Conservation (phyloP, 1,284 basidiomycete species). For the Cystobasidium sp. region DNA sequence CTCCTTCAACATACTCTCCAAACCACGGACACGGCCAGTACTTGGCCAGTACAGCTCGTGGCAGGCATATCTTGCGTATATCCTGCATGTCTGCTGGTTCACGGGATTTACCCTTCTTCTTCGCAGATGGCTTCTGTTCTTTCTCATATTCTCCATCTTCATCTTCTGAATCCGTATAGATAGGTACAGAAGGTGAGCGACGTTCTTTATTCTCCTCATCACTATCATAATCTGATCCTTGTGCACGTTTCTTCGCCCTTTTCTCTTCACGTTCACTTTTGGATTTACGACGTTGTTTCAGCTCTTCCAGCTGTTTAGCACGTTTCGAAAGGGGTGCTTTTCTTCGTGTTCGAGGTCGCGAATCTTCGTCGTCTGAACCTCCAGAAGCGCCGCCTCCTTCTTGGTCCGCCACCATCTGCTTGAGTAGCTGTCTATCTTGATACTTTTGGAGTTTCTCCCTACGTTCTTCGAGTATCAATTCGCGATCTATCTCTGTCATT, state of each 20-base stretch:
- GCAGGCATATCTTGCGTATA: slow-evolving; percentile 22
- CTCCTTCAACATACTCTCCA: slow-evolving; percentile 31
- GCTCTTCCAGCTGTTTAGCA: slow-evolving; percentile 39
- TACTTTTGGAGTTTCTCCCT: slow-evolving; percentile 31
- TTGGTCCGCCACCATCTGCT: slow-evolving; percentile 38
- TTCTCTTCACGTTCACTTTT: slow-evolving; percentile 40
- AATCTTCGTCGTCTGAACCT: slow-evolving; percentile 5
- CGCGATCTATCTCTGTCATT: slow-evolving; percentile 43
- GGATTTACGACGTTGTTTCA: slow-evolving; percentile 40
- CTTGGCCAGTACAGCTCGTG: slow-evolving; percentile 22
- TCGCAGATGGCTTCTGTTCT: slow-evolving; percentile 18
- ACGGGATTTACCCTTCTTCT: slow-evolving; percentile 18
- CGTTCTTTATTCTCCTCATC: slow-evolving; percentile 16
- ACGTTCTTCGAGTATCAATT: slow-evolving; percentile 38
- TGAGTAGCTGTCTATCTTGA: slow-evolving; percentile 28
- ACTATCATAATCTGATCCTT: slow-evolving; percentile 17
- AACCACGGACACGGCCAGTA: slow-evolving; percentile 43
- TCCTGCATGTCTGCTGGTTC: slow-evolving; percentile 17
- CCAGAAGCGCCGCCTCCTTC: background rate
- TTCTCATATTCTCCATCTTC: slow-evolving; percentile 26
- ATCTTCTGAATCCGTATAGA: slow-evolving; percentile 37
- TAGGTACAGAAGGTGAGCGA: slow-evolving; percentile 3
- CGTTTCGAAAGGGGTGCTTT: slow-evolving; percentile 7
- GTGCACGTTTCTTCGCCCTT: slow-evolving; percentile 8
- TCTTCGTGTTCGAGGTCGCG: background rate